phyloP scores from a whole-genome alignment of 179 eudicot species.

The Vitellaria paradoxa region DNA sequence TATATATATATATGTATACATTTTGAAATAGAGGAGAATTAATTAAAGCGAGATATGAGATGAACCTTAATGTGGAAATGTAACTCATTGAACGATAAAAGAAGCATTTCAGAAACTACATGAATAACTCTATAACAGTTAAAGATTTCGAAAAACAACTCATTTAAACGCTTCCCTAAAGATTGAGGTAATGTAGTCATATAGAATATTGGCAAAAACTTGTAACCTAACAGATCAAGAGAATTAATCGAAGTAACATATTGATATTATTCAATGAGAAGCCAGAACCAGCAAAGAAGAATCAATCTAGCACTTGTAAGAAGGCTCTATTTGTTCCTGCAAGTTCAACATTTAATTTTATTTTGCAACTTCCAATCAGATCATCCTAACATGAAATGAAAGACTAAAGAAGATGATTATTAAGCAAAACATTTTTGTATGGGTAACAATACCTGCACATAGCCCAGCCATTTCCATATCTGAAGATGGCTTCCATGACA shows the following conservation, averaged over 20 bases:
- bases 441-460: constrained; percentile 66
- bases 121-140: not conserved
- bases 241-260: no score
- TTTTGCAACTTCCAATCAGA: not conserved
- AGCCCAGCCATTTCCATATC: constrained; percentile 96
- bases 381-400: not conserved
- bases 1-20: no score
- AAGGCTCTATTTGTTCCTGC: not conserved
- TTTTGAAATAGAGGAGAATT: no score
- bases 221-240: no score
- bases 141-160: not conserved
- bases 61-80: not conserved
- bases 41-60: not conserved
- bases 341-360: not conserved
- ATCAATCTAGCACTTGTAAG: not conserved
- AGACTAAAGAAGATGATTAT: not conserved
- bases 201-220: no score
- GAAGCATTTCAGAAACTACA: not conserved
- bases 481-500: constrained; percentile 77
- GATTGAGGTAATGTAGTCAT: no score
- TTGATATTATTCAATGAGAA: no score
- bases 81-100: not conserved
- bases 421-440: not conserved
- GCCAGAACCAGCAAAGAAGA: not conserved
- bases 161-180: not conserved